These are phyloP conservation scores for Stylonectria norvegica DNA, from an alignment of 2,329 filamentous ascomycete species.

Conservation along the genomic window DNA sequence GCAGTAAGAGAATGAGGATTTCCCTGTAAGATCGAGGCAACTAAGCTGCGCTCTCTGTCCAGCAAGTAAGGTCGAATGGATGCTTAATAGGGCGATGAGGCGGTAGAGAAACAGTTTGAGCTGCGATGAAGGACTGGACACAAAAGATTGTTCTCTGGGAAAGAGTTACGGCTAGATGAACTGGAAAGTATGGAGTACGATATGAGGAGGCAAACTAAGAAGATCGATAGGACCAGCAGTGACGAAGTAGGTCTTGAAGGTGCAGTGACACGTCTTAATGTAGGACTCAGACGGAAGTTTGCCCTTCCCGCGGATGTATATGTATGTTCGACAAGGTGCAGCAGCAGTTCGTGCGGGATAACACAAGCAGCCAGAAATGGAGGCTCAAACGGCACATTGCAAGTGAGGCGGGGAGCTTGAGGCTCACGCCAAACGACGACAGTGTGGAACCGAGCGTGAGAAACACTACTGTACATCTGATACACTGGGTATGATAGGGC, in stretches of 20 bases:
- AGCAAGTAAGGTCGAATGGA: not conserved
- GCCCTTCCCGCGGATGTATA: constrained; percentile 1
- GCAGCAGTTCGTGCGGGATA: constrained; percentile 2
- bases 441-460: constrained; percentile 21
- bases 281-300: constrained; percentile 1
- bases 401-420: constrained; percentile 26
- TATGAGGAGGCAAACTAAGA: not conserved
- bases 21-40: too few relatives aligned
- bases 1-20: too few relatives aligned
- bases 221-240: not conserved
- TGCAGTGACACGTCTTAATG: constrained; percentile 8
- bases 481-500: too few relatives aligned
- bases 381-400: constrained; percentile 29
- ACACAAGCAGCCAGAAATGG: constrained; percentile 15
- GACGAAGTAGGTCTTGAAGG: constrained; percentile 1
- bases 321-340: not conserved
- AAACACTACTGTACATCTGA: constrained; percentile 3
- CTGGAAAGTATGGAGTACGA: not conserved
- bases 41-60: too few relatives aligned
- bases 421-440: constrained; percentile 18
- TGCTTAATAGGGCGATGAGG: constrained; percentile 13
- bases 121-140: constrained; percentile 3
- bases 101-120: not conserved
- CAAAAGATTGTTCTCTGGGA: constrained; percentile 9
- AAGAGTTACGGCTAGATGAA: constrained; percentile 10